phyloP scores from a whole-genome alignment of 177 flowering plant genomes.

The Tripterygium wilfordii region DNA sequence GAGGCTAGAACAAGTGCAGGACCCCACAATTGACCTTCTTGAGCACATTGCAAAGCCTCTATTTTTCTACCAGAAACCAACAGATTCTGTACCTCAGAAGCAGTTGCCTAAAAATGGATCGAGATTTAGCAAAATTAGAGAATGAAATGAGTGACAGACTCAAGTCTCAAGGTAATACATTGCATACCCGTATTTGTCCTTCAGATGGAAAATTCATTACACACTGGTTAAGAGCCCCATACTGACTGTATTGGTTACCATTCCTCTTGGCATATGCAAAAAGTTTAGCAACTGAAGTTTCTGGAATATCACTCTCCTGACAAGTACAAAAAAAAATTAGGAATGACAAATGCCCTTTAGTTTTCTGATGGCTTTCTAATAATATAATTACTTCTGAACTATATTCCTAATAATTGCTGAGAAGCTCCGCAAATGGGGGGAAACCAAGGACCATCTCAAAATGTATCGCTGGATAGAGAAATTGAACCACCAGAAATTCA shows the following conservation, averaged over 20 bases:
- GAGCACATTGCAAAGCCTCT: constrained; percentile 90
- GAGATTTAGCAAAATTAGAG: no score
- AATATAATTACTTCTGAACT: no score
- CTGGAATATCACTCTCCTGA: constrained; percentile 81
- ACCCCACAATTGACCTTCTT: constrained; percentile 95
- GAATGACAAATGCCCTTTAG: no score
- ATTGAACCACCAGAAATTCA: no score
- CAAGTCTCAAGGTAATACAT: not conserved
- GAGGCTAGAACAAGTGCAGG: constrained; percentile 91
- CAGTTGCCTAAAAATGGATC: constrained; percentile 57
- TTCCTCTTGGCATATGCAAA: constrained; percentile 72
- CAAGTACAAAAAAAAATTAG: not conserved
- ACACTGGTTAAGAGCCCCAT: constrained; percentile 53
- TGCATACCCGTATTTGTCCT: constrained; percentile 67
- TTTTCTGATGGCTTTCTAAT: no score
- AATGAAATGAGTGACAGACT: no score
- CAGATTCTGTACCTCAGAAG: constrained; percentile 86
- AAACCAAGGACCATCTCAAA: no score
- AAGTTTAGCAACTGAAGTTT: constrained; percentile 80
- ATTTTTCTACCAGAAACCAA: constrained; percentile 85
- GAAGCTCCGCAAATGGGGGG: no score
- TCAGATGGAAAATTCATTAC: constrained; percentile 77
- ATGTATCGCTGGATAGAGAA: no score
- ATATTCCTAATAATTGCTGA: no score
- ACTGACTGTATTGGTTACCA: constrained; percentile 34